Base-by-base conservation (phyloP, 2,329 filamentous ascomycete species). In the Aspergillus bombycis region DNA sequence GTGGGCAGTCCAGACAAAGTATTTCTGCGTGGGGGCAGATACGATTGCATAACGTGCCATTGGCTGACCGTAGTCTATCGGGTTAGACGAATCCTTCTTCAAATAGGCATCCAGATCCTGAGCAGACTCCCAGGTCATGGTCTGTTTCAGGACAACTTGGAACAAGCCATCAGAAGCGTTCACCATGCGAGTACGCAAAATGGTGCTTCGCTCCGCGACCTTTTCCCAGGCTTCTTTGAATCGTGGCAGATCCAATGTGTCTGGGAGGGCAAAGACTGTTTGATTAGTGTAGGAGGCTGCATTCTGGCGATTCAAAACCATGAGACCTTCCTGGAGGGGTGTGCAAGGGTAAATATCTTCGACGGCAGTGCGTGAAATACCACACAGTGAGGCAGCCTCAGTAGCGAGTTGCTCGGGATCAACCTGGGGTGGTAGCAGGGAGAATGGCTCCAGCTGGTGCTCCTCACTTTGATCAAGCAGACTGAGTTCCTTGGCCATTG, bases 1-100 rank as follows among this genome's bases (percentile, higher is more conserved):
- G 63, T 83, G 81, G 62, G 78, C 75, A 0, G 79, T 80, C 65
- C 77, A 78, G 14, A 81, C 72, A 23, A 82, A 74, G 61, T 78
- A 71, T 12, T 63, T 38, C 30, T 62, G 62, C 19, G 61, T 59
- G 19, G 53, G 26, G 6, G 46, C 21, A 50, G 46, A 50, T 16
- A 50, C 48, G 9, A 65, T 48, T 9, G 46, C 63, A 30, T 58
- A 58, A 23, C 71, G 65, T 26, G 60, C 58, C 52, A 61, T 23
- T 46, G 48, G 58, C 21, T 61, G 60, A 7, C 55, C 56, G n/a
- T 62, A 57, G 4, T 30, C 14, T 53, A 70, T 53, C 62, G 38
- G 26, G 60, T 61, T 11, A 59, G 11, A 54, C 19, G 36, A 45
- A 55, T 65, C 58, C 12, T 63, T 64, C 21, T 64, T 55, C 3